Evolutionary conservation across 2,329 filamentous ascomycete species (phyloP).

Genomic region (Neoascochyta sp.): DNA sequence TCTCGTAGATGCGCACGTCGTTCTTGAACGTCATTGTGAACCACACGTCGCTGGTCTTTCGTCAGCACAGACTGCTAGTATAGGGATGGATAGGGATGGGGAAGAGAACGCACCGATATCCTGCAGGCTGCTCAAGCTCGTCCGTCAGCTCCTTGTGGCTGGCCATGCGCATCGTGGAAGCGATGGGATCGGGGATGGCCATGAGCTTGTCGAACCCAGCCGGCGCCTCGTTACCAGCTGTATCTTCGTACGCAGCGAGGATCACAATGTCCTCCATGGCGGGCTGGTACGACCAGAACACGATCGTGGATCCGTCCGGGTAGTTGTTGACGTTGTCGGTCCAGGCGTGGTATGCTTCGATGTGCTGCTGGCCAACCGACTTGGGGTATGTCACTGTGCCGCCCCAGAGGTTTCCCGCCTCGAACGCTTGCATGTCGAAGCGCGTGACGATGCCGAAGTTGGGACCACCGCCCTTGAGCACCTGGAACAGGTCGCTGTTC

Average conservation of each 20-base stretch:
- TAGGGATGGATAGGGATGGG: not conserved
- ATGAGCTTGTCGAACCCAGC: conserved; percentile 18
- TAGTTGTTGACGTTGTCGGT: conserved; percentile 23
- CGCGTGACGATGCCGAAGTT: conserved; percentile 43
- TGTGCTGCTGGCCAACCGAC: conserved; percentile 11
- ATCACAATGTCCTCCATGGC: conserved; percentile 14
- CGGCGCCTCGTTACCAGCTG: conserved; percentile 15
- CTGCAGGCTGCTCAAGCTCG: conserved; percentile 21
- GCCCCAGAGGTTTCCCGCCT: conserved; percentile 23
- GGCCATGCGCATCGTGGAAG: conserved; percentile 17
- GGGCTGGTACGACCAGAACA: conserved; percentile 23
- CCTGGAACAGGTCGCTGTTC: conserved; percentile 36
- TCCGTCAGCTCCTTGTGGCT: conserved; percentile 22
- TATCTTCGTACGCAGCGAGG: conserved; percentile 19
- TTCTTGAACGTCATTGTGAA: conserved; percentile 26
- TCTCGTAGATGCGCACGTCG: conserved; percentile 10
- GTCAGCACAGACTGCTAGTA: conserved; percentile 3
- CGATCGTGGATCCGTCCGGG: conserved; percentile 16
- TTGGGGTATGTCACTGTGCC: conserved; percentile 14
- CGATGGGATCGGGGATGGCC: conserved; percentile 14
- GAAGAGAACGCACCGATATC: conserved; percentile 18
- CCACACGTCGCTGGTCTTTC: conserved; percentile 14
- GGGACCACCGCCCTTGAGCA: conserved; percentile 40
- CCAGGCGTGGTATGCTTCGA: conserved; percentile 19
- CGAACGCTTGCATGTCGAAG: conserved; percentile 26